Evolutionary conservation across 768 basidiomycete genomes (phyloP).

Genomic region (Pleurotus ostreatus): DNA sequence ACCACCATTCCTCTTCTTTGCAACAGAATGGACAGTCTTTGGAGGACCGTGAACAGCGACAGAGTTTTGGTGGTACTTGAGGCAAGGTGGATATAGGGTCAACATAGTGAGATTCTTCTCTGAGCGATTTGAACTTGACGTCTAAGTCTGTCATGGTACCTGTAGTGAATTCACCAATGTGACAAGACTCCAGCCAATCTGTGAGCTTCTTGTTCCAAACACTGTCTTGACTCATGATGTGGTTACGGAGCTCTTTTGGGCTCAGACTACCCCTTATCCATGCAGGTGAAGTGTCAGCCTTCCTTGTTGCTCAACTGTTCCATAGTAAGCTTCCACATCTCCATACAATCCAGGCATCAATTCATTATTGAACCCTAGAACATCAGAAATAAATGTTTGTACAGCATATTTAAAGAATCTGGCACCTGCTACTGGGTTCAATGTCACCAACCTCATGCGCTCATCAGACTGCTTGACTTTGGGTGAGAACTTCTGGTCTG

Average conservation of each 20-base stretch:
- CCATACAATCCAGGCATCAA: not conserved
- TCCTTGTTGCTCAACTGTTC: not conserved
- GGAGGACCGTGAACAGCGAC: constrained; percentile 8
- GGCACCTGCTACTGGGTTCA: not conserved
- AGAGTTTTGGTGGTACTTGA: constrained; percentile 14
- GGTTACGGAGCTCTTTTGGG: not conserved
- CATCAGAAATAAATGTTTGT: not conserved
- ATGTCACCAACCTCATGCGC: not conserved
- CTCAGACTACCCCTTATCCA: not conserved
- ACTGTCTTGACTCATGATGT: not conserved
- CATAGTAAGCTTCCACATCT: not conserved
- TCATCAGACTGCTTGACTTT: not conserved
- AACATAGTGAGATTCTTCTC: constrained; percentile 8
- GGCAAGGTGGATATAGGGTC: constrained; percentile 22
- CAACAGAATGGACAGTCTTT: constrained; percentile 18
- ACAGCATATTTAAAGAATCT: not conserved
- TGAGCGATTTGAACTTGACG: not conserved
- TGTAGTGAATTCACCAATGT: constrained; percentile 26
- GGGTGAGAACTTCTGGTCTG: not conserved
- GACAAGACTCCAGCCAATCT: constrained; percentile 26
- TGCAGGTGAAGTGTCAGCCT: not conserved
- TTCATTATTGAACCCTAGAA: not conserved
- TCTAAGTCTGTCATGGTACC: constrained; percentile 16
- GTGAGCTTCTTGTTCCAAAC: constrained; percentile 19
- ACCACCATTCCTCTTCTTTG: constrained; percentile 10